Conservation (phyloP, 441 rosid genomes). For the Lepidium campestre region DNA sequence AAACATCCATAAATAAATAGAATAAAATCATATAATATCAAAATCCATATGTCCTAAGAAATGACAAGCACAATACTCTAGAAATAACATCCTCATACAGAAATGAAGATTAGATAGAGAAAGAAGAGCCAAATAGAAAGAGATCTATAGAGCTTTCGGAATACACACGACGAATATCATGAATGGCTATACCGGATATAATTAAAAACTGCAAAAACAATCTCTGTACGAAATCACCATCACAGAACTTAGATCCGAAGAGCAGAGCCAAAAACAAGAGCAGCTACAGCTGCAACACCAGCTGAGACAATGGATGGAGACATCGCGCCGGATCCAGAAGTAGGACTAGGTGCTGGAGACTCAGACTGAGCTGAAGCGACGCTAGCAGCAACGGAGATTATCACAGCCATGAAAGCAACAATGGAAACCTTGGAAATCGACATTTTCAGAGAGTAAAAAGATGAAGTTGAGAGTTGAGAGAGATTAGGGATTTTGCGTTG, state of each 20-base stretch:
- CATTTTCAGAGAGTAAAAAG: constrained; percentile 8
- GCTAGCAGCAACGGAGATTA: constrained; percentile 20
- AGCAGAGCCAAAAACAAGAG: constrained; percentile 31
- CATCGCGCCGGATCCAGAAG: constrained; percentile 22
- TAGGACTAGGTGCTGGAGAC: constrained; percentile 31
- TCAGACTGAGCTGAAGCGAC: constrained; percentile 28
- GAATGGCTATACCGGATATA: constrained; percentile 23
- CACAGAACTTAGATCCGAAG: constrained; percentile 26
- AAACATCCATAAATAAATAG: constrained; percentile 10
- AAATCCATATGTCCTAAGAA: not conserved
- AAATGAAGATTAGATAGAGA: constrained; percentile 9
- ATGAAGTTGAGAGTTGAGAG: no score
- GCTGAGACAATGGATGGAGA: constrained; percentile 22
- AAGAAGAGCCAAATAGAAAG: not conserved
- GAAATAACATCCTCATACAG: constrained; percentile 8
- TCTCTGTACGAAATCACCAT: constrained; percentile 28
- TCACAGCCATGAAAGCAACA: constrained; percentile 20
- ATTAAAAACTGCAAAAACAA: not conserved
- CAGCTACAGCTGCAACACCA: constrained; percentile 27
- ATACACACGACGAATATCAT: constrained; percentile 22
- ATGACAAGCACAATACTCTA: constrained; percentile 10
- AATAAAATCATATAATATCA: constrained; percentile 18
- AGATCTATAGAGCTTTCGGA: constrained; percentile 24
- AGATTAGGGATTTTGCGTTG: not conserved
- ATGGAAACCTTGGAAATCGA: constrained; percentile 19